Conservation (phyloP, 306 rosid genomes). For the Hippophae tibetana region DNA sequence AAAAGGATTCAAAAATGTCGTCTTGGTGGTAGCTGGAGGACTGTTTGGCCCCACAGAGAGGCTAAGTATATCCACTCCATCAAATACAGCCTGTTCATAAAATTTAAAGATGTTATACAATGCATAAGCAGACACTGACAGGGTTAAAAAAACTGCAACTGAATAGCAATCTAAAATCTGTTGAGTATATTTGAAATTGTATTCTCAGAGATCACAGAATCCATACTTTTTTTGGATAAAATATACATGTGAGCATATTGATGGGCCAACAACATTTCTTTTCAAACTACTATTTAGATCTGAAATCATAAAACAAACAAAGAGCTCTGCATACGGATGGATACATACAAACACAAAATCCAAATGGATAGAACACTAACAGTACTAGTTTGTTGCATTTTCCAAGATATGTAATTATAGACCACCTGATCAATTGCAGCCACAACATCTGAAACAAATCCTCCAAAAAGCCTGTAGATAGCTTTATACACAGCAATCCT, state of each 20-base stretch:
- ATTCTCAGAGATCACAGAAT: no score
- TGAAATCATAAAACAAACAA: not conserved
- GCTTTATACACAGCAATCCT: conserved; percentile 99
- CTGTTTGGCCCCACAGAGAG: conserved; percentile 98
- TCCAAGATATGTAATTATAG: conserved; percentile 12
- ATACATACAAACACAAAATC: not conserved
- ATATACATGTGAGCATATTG: no score
- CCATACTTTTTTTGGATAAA: no score
- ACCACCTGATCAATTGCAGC: conserved; percentile 98
- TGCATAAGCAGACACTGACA: not conserved
- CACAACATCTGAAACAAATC: conserved; percentile 92
- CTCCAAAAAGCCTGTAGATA: conserved; percentile 91
- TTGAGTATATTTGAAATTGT: not conserved
- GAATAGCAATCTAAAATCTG: not conserved
- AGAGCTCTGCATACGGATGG: not conserved
- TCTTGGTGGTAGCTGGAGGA: conserved; percentile 85
- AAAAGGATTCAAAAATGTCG: conserved; percentile 83
- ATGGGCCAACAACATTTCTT: not conserved
- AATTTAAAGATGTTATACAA: conserved; percentile 6
- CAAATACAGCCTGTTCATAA: conserved; percentile 80
- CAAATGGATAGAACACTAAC: not conserved
- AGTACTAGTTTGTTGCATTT: conserved; percentile 6
- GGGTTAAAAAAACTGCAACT: not conserved
- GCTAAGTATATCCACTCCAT: conserved; percentile 98
- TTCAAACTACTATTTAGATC: not conserved